These are phyloP conservation scores for Backusella macrospora DNA, from an alignment of 192 early-diverging fungal species.

Conservation along the genomic window DNA sequence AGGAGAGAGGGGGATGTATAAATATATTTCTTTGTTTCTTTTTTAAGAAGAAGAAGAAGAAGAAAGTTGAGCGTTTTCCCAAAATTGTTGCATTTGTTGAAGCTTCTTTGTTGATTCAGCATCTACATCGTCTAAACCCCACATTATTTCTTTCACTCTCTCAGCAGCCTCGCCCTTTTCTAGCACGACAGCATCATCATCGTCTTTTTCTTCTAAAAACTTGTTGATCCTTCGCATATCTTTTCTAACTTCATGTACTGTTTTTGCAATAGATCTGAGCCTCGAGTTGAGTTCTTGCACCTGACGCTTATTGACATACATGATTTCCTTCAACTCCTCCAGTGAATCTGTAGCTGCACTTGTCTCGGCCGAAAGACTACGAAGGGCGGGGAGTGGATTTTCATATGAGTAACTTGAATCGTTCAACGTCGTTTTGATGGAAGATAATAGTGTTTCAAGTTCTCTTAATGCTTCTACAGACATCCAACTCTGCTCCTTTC, in stretches of 20 bases:
- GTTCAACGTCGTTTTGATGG: constrained; percentile 29
- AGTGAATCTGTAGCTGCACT: constrained; percentile 34
- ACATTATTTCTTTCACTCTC: constrained; percentile 44
- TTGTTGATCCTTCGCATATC: constrained; percentile 43
- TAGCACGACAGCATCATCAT: constrained; percentile 40
- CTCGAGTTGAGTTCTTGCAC: constrained; percentile 39
- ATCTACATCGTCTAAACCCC: constrained; percentile 47
- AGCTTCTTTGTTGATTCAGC: constrained; percentile 31
- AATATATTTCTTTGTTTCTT: background rate
- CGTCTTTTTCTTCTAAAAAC: constrained; percentile 40
- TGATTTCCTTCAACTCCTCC: constrained; percentile 45
- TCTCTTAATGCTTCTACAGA: constrained; percentile 30
- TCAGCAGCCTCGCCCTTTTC: constrained; percentile 42
- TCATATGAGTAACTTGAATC: constrained; percentile 32
- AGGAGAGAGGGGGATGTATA: background rate
- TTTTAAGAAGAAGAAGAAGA: background rate
- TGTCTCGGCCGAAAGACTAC: constrained; percentile 34
- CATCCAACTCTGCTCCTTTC: constrained; percentile 36
- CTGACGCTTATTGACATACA: constrained; percentile 47
- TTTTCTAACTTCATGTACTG: constrained; percentile 44
- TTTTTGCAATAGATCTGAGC: constrained; percentile 42
- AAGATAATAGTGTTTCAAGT: constrained; percentile 25
- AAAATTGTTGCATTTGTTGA: constrained; percentile 41
- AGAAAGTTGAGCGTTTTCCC: constrained; percentile 26
- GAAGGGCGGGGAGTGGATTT: constrained; percentile 38